These are phyloP conservation scores for Dendrothele bispora DNA, from an alignment of 768 basidiomycete species.

Conservation along the genomic window DNA sequence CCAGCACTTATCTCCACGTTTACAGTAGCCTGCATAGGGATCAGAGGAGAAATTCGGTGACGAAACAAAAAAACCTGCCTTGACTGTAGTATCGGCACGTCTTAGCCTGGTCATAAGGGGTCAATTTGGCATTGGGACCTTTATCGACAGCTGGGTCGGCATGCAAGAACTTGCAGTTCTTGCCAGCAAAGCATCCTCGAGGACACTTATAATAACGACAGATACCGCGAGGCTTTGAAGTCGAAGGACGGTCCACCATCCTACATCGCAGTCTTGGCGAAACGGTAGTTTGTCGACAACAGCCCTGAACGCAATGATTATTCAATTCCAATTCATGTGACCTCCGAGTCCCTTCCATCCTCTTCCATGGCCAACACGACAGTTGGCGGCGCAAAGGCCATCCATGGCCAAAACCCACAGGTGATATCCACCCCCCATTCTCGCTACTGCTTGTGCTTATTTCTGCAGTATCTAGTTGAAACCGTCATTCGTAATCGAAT, in stretches of 20 bases:
- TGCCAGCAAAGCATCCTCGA: slow-evolving; percentile 69
- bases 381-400: slow-evolving; percentile 80
- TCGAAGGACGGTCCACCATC: slow-evolving; percentile 53
- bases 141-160: slow-evolving; percentile 32
- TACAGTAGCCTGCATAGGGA: slow-evolving; percentile 59
- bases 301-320: background rate
- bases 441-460: slow-evolving; percentile 6
- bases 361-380: slow-evolving; percentile 33
- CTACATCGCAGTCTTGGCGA: background rate
- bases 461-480: slow-evolving; percentile 82
- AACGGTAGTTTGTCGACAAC: background rate
- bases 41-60: background rate
- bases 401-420: slow-evolving; percentile 97
- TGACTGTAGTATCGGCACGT: slow-evolving; percentile 62
- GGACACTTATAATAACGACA: slow-evolving; percentile 66
- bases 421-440: slow-evolving; percentile 37
- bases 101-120: slow-evolving; percentile 73
- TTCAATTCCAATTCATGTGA: background rate
- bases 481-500: slow-evolving; percentile 95
- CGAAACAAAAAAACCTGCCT: slow-evolving; percentile 35
- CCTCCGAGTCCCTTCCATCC: background rate
- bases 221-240: slow-evolving; percentile 69
- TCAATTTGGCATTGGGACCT: slow-evolving; percentile 39
- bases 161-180: slow-evolving; percentile 78
- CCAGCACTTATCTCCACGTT: slow-evolving; percentile 71